Conservation (phyloP, 1,284 basidiomycete species). For the Rhodotorula mucilaginosa region DNA sequence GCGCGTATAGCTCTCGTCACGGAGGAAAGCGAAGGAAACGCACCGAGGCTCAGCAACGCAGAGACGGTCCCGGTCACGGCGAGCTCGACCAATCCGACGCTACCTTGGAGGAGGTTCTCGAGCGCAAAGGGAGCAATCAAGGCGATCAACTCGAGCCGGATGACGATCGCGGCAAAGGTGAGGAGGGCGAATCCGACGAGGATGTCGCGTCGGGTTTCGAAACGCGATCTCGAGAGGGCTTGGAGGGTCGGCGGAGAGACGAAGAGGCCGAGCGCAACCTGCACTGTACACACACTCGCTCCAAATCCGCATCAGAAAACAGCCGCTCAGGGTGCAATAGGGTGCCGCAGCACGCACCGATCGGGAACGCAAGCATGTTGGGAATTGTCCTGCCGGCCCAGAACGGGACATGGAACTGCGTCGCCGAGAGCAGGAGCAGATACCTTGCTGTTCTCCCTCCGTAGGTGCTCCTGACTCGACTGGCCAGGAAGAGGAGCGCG, state of each 20-base stretch:
- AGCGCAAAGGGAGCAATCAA: constrained; percentile 65
- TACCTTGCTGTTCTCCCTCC: constrained; percentile 60
- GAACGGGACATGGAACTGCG: constrained; percentile 88
- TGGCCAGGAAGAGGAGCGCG: constrained; percentile 65
- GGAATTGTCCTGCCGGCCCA: constrained; percentile 91
- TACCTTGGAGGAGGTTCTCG: constrained; percentile 57
- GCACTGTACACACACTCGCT: constrained; percentile 55
- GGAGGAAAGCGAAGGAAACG: constrained; percentile 41
- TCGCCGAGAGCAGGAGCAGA: constrained; percentile 67
- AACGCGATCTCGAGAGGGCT: background rate
- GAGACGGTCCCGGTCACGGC: constrained; percentile 59
- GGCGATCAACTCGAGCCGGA: constrained; percentile 75
- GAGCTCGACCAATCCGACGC: constrained; percentile 55
- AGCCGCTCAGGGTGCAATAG: too few relatives aligned
- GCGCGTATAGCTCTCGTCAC: background rate
- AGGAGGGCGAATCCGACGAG: constrained; percentile 54
- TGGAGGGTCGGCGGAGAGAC: constrained; percentile 50
- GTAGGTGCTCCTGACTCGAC: constrained; percentile 63
- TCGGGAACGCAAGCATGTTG: constrained; percentile 84
- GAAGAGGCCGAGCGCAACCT: constrained; percentile 62
- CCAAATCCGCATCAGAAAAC: too few relatives aligned
- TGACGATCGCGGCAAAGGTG: constrained; percentile 67
- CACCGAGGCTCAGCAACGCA: constrained; percentile 61
- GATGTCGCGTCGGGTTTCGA: constrained; percentile 47
- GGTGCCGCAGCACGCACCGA: constrained; percentile 56